Conservation (phyloP, 2,329 filamentous ascomycete genomes). For the Colletotrichum euphorbiae region DNA sequence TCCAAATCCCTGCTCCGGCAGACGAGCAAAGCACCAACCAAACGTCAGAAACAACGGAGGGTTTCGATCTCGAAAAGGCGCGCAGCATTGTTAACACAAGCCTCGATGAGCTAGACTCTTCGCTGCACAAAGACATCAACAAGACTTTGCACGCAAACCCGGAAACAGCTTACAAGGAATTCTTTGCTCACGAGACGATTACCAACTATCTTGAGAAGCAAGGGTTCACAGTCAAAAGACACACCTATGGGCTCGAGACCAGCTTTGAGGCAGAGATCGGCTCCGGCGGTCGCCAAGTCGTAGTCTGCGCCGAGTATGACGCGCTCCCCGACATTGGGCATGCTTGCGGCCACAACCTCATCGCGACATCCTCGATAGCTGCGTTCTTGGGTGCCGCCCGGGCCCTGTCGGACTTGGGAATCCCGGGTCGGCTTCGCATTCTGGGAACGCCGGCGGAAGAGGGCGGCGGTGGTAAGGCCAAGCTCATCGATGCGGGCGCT, state of each 20-base stretch:
- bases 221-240: slow-evolving; percentile 59
- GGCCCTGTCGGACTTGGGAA: slow-evolving; percentile 46
- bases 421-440: slow-evolving; percentile 52
- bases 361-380: slow-evolving; percentile 54
- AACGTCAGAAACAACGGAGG: background rate
- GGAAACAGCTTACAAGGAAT: slow-evolving; percentile 63
- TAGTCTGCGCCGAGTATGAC: slow-evolving; percentile 61
- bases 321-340: slow-evolving; percentile 60
- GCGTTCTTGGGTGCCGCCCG: slow-evolving; percentile 54
- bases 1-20: slow-evolving; percentile 9
- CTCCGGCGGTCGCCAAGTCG: slow-evolving; percentile 53
- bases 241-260: slow-evolving; percentile 64
- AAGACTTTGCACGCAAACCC: slow-evolving; percentile 56
- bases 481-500: slow-evolving; percentile 49
- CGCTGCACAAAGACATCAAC: slow-evolving; percentile 41
- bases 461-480: slow-evolving; percentile 55
- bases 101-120: slow-evolving; percentile 41
- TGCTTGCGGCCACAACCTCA: slow-evolving; percentile 60
- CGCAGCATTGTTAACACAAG: slow-evolving; percentile 41
- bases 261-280: slow-evolving; percentile 62
- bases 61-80: slow-evolving; percentile 39
- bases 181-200: slow-evolving; percentile 63
- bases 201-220: slow-evolving; percentile 55
- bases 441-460: slow-evolving; percentile 59
- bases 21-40: slow-evolving; percentile 6